Evolutionary conservation across 1,284 basidiomycete genomes (phyloP), one percentile per base, ranked within the genome.

Genomic region (Leccinum variabile): DNA sequence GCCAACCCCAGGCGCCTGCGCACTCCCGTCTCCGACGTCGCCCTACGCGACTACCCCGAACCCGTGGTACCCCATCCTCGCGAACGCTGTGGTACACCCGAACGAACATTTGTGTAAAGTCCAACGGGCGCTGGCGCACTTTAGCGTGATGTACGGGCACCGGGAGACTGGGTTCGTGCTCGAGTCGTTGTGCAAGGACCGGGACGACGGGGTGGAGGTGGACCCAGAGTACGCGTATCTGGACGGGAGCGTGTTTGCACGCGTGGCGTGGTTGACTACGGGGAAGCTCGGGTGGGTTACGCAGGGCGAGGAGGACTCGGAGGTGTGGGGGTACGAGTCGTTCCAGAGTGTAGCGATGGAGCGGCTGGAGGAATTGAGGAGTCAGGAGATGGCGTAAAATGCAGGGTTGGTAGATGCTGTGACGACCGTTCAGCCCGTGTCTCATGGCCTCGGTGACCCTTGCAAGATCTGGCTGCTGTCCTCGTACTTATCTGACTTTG

Each of bases 91-190:
- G 22, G 67, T 72, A 39, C 75, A 76, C 59, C 82, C 83, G 2
- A 84, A 89, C 67, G 85, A 88, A 63, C 89, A 90, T 70, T 70
- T 89, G 3, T 79, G 81, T 63, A 89, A 89, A 73, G 68, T 81
- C 10, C 82, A 86, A 68, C 80, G 88, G 16, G 77, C 87, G 3
- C 73, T 90, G 28, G 79, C 81, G 5, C 82, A 85, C 71, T 87
- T 80, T 66, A 79, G 77, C 0, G 62, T 70, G n/a, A 59, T 82
- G 46, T 88, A 84, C 59, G 85, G 86, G 3, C 68, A 72, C 32
- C 71, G 78, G 9, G 65, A 73, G 3, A 63, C 76, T 1, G 81
- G 81, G 3, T 70, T 77, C 35, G 73, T 78, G 53, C 67, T 67
- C 50, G 72, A 66, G 1, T 65, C 65, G 2, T 56, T 73, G 10